Conservation (phyloP, 2,329 filamentous ascomycete species). For the Macrophomina phaseolina region DNA sequence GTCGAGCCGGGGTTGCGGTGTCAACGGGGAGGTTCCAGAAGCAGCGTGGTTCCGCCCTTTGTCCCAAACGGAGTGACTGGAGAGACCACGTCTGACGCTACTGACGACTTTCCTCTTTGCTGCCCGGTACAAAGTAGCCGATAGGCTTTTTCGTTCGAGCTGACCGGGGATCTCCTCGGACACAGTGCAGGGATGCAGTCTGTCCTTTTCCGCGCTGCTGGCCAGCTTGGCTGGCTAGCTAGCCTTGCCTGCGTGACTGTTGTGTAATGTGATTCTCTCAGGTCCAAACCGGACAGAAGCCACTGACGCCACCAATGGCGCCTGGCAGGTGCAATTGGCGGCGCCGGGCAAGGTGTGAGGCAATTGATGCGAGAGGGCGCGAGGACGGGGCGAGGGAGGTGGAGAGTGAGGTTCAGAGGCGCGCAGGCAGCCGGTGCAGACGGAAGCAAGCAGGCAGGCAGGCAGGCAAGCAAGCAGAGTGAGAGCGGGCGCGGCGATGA, state of each 20-base stretch:
- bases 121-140: constrained; percentile 1
- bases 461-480: not conserved
- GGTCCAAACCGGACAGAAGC: not conserved
- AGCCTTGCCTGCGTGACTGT: constrained; percentile 23
- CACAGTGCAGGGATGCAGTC: constrained; percentile 13
- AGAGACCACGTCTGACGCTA: not conserved
- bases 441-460: not conserved
- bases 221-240: constrained; percentile 5
- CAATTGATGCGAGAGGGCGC: not conserved
- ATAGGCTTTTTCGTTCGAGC: constrained; percentile 18
- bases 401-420: not conserved
- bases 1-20: not conserved
- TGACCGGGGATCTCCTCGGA: constrained; percentile 14
- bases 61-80: not conserved
- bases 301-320: constrained; percentile 16
- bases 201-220: constrained; percentile 16
- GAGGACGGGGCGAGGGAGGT: not conserved
- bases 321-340: not conserved
- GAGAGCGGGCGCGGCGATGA: constrained; percentile 14
- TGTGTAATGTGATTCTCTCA: constrained; percentile 16
- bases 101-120: not conserved
- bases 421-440: constrained; percentile 8
- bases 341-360: not conserved
- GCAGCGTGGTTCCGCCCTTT: constrained; percentile 8
- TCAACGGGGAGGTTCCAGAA: constrained; percentile 20